Conservation (phyloP, 176 grass and related monocot genomes). For the Cocos nucifera region DNA sequence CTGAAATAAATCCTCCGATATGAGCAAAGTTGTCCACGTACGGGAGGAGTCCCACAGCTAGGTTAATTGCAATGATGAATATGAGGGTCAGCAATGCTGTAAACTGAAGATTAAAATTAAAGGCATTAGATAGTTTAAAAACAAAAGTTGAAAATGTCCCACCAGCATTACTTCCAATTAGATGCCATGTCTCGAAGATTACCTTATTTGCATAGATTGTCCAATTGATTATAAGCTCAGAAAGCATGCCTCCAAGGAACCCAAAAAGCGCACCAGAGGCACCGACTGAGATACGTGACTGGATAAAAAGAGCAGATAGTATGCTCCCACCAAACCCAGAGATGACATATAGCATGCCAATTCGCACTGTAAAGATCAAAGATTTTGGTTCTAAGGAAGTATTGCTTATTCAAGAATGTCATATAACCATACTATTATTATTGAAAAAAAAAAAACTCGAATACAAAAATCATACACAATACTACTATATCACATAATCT, state of each 20-base stretch:
- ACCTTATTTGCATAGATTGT: conserved; percentile 92
- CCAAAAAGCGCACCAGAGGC: conserved; percentile 88
- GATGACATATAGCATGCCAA: conserved; percentile 59
- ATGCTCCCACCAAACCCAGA: conserved; percentile 80
- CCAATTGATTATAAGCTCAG: conserved; percentile 91
- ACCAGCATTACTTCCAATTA: neutral
- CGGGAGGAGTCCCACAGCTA: conserved; percentile 70
- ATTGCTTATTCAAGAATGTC: too few species aligned
- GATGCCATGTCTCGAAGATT: neutral
- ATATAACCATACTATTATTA: neutral
- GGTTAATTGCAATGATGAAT: conserved; percentile 51
- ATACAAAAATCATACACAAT: too few species aligned
- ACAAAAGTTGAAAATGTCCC: neutral
- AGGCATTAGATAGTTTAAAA: conserved; percentile 1
- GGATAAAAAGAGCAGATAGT: conserved; percentile 72
- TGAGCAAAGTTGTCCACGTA: conserved; percentile 92
- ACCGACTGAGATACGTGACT: conserved; percentile 64
- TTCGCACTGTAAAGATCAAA: conserved; percentile 32
- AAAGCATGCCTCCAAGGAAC: conserved; percentile 83
- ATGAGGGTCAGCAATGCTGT: conserved; percentile 48
- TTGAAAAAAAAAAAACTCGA: neutral
- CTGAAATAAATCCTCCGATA: conserved; percentile 78
- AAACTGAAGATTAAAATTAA: conserved; percentile 28
- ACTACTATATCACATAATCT: too few species aligned
- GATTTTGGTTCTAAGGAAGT: too few species aligned